Percentiles rank a stretch among this genome's conserved stretches.
These are phyloP conservation scores for Globisporangium okanoganense DNA, from an alignment of 352 stramenopile genomes.

Conservation along the genomic window DNA sequence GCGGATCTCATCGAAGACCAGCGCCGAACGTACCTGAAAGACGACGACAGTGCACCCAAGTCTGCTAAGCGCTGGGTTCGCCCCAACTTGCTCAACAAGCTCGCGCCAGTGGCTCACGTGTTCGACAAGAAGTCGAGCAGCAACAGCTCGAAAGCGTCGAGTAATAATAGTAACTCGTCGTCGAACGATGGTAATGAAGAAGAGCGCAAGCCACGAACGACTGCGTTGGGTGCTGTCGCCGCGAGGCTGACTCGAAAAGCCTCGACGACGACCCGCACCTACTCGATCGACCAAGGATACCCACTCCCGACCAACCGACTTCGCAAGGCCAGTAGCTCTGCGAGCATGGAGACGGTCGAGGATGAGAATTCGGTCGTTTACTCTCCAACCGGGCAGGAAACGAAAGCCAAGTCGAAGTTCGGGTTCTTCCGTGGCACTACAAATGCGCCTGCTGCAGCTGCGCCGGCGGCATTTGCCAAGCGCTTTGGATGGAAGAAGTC, in stretches of 20 bases:
- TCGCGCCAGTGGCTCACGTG: slow-evolving; percentile 11
- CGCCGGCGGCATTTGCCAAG: slow-evolving; percentile 13
- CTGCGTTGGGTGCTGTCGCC: slow-evolving; percentile 11
- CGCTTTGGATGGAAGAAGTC: slow-evolving; percentile 22
- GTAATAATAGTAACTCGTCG: slow-evolving; percentile 14
- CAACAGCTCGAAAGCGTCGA: neutral
- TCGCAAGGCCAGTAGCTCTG: slow-evolving; percentile 16
- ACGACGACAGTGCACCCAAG: neutral
- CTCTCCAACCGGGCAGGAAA: slow-evolving; percentile 8
- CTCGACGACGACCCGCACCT: neutral
- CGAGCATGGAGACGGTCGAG: slow-evolving; percentile 5
- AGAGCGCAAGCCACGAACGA: neutral
- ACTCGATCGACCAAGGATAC: slow-evolving; percentile 9
- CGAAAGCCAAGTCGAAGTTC: slow-evolving; percentile 19
- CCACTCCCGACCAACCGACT: slow-evolving; percentile 16
- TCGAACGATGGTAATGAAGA: slow-evolving; percentile 13
- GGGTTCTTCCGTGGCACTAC: slow-evolving; percentile 8
- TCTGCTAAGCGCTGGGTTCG: slow-evolving; percentile 12
- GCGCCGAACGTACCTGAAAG: slow-evolving; percentile 10
- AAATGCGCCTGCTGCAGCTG: slow-evolving; percentile 1
- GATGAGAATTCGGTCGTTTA: slow-evolving; percentile 17
- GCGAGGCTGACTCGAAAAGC: slow-evolving; percentile 13
- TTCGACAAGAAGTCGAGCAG: slow-evolving; percentile 17
- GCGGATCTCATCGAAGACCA: neutral
- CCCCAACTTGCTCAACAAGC: slow-evolving; percentile 21